Percentiles rank a stretch among this genome's conserved stretches.
Conservation (phyloP, 2,329 filamentous ascomycete species). For the Diaporthe destruens region DNA sequence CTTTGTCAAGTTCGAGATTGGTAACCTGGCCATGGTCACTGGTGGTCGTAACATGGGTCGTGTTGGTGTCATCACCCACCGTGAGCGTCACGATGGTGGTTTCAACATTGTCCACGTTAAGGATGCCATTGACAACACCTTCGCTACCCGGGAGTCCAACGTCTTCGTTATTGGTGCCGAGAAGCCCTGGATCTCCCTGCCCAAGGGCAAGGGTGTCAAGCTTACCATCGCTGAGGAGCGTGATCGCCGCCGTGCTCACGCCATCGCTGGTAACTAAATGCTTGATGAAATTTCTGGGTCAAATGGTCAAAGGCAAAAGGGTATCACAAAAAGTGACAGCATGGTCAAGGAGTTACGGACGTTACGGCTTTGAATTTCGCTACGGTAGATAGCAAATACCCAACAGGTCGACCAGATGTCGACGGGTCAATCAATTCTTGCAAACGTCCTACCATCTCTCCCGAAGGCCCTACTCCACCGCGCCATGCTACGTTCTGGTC, state of each 20-base stretch:
- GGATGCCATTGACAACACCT: constrained; percentile 99
- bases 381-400: constrained; percentile 41
- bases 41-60: constrained; percentile 99
- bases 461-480: neutral
- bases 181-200: constrained; percentile 99
- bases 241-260: constrained; percentile 88
- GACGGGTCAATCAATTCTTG: constrained; percentile 43
- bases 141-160: constrained; percentile 99
- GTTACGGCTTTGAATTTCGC: constrained; percentile 43
- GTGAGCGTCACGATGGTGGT: constrained; percentile 99
- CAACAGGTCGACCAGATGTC: constrained; percentile 34
- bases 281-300: constrained; percentile 41
- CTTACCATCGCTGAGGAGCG: constrained; percentile 98
- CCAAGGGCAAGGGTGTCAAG: constrained; percentile 99
- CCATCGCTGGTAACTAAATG: constrained; percentile 64
- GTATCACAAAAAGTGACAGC: constrained; percentile 42
- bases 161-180: constrained; percentile 99
- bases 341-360: constrained; percentile 43
- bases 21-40: constrained; percentile 97
- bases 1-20: constrained; percentile 99
- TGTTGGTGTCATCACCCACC: constrained; percentile 99
- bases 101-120: constrained; percentile 99
- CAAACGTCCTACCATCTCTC: constrained; percentile 41
- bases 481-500: neutral
- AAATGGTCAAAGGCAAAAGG: constrained; percentile 39